phyloP scores from a whole-genome alignment of 1,139 yeast species.

The Saccharomyces hybrid region DNA sequence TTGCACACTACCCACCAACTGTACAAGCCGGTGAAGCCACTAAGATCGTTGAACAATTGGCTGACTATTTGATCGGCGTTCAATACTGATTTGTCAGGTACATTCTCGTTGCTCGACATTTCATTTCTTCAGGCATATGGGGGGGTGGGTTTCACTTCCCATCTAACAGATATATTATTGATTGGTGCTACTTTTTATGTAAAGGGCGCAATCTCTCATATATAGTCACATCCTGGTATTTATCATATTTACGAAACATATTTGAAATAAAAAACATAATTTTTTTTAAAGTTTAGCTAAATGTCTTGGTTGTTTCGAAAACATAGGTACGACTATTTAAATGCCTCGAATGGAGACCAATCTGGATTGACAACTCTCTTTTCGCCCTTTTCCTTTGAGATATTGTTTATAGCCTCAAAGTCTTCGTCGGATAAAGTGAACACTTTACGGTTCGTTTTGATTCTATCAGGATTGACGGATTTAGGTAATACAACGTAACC shows the following conservation, averaged over 20 bases:
- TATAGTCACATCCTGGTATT: not conserved
- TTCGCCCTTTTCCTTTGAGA: slow-evolving; percentile 42
- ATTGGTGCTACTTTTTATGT: not conserved
- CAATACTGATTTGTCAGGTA: slow-evolving; percentile 48
- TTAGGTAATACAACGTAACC: slow-evolving; percentile 68
- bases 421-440: slow-evolving; percentile 49
- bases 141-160: not conserved
- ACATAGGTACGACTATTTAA: slow-evolving; percentile 11
- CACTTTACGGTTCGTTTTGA: slow-evolving; percentile 47
- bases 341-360: slow-evolving; percentile 34
- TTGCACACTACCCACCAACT: slow-evolving; percentile 92
- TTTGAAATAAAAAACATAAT: not conserved
- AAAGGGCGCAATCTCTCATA: not conserved
- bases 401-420: slow-evolving; percentile 40
- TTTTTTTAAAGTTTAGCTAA: not conserved
- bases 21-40: slow-evolving; percentile 95
- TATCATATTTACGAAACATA: not conserved
- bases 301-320: not conserved
- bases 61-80: slow-evolving; percentile 84
- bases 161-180: not conserved
- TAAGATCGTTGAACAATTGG: slow-evolving; percentile 86
- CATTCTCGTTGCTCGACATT: not conserved
- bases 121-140: not conserved
- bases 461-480: slow-evolving; percentile 53
- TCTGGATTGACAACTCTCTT: slow-evolving; percentile 43